Percentiles rank a stretch among this genome's conserved stretches.
phyloP scores from a whole-genome alignment of 176 grass and related monocot species.

The Canna indica region DNA sequence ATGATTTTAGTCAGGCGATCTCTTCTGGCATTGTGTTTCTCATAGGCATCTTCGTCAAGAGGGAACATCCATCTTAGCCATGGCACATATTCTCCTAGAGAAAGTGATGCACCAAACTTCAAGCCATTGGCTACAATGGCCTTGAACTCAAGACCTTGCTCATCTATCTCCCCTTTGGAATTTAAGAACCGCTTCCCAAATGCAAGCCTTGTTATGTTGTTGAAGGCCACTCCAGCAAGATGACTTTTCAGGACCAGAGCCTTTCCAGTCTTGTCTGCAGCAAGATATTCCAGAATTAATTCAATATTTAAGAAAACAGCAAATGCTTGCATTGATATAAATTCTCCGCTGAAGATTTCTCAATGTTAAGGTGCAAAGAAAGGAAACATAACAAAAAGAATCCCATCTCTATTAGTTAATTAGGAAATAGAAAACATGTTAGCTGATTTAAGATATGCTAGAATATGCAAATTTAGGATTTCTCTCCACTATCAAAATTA shows the following conservation, averaged over 20 bases:
- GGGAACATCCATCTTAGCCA: conserved; percentile 50
- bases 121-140: conserved; percentile 44
- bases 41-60: conserved; percentile 33
- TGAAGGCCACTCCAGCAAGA: conserved; percentile 45
- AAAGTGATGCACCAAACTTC: conserved; percentile 64
- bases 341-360: not conserved
- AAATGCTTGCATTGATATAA: not conserved
- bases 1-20: conserved; percentile 51
- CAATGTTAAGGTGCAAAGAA: not conserved
- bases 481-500: too few species aligned
- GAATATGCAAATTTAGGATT: too few species aligned
- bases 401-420: too few species aligned
- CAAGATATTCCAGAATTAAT: not conserved
- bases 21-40: conserved; percentile 29
- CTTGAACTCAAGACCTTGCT: conserved; percentile 75
- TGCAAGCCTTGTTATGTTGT: conserved; percentile 67
- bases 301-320: not conserved
- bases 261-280: conserved; percentile 37
- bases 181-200: conserved; percentile 81
- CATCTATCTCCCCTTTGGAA: conserved; percentile 38
- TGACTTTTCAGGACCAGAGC: conserved; percentile 32
- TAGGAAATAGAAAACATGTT: too few species aligned
- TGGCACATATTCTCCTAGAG: conserved; percentile 37
- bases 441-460: too few species aligned
- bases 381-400: too few species aligned